Evolutionary conservation across 352 stramenopile genomes (phyloP).

Genomic region (Globisporangium uncinulatum): DNA sequence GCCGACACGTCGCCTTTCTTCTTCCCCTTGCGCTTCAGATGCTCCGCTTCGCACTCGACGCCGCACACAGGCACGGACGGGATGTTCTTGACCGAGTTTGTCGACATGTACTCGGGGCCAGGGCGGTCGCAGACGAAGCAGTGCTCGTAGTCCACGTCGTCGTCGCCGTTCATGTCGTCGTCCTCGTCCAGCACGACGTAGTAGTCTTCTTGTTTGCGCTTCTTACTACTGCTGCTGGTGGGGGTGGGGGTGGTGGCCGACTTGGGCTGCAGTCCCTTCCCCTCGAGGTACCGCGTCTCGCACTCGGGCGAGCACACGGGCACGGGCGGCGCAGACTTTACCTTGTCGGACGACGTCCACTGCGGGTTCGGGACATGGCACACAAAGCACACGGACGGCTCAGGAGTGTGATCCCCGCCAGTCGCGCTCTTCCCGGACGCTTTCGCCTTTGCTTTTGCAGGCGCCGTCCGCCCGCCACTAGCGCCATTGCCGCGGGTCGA

Average conservation of each 20-base stretch:
- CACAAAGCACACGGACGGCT: constrained; percentile 39
- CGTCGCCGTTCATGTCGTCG: constrained; percentile 8
- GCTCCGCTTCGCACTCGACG: constrained; percentile 57
- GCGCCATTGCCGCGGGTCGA: constrained; percentile 12
- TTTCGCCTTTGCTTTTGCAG: constrained; percentile 33
- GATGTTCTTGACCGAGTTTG: constrained; percentile 42
- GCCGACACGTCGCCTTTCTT: constrained; percentile 14
- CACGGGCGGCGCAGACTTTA: constrained; percentile 46
- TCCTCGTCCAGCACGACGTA: constrained; percentile 8
- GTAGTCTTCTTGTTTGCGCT: constrained; percentile 7
- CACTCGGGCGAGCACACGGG: constrained; percentile 52
- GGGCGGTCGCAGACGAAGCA: constrained; percentile 61
- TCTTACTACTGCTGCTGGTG: constrained; percentile 1
- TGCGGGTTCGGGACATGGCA: constrained; percentile 53
- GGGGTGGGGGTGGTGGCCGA: no score
- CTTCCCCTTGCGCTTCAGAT: constrained; percentile 18
- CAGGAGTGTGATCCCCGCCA: constrained; percentile 5
- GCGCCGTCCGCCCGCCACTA: constrained; percentile 12
- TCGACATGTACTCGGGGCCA: constrained; percentile 64
- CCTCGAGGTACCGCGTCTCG: constrained; percentile 48
- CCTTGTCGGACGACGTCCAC: constrained; percentile 59
- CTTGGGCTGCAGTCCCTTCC: constrained; percentile 37
- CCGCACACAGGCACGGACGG: constrained; percentile 57
- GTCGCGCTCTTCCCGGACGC: constrained; percentile 29
- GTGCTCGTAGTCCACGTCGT: constrained; percentile 21